Base-by-base conservation (phyloP, 2,329 filamentous ascomycete species). In the Trichoderma asperellum region DNA sequence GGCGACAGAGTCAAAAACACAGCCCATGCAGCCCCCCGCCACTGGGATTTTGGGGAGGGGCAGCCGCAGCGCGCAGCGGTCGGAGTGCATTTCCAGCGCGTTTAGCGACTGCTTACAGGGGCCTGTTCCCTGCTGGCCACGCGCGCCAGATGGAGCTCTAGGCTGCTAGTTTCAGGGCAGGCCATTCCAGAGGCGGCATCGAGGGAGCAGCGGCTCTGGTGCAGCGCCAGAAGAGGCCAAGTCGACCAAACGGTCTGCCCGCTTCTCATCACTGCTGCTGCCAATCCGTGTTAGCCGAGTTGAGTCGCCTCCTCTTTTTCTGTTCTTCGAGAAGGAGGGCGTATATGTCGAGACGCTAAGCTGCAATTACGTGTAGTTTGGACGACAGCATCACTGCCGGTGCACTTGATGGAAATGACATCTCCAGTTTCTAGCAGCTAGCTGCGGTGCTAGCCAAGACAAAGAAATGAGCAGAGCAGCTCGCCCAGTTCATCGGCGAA, bases 101-200 rank as follows among this genome's bases (percentile, higher is more conserved):
- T 40, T 67, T 52, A 58, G 40, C 55, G 55, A 47, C 55, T 34
- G 32, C 21, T 24, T 49, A 59, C 55, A 58, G 53, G 63, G 62
- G 52, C 8, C 63, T 24, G 32, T 58, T 47, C 55, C 63, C 55
- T 59, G 53, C 29, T 47, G 55, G 55, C 55, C 63, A 37, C 40
- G 40, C 63, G 40, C 63, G n/a, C 55, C 63, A 52, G 63, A 49
- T 67, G 53, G 55, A 47, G 63, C 55, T 14, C 18, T 55, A 27
- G n/a, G 57, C 40, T 37, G 56, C 56, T 35, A 37, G 32, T 35
- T 43, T 55, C 56, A 24, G 32, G 18, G 21, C n/a, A 18, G 32
- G 37, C 37, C 37, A 47, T 49, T 52, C 37, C 58, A 49, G 37
- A 40, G 37, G 62, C 47, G 60, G 47, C 43, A 12, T 34, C 43